phyloP scores from a whole-genome alignment of 2,329 filamentous ascomycete genomes.

The Diaporthe citrichinensis region DNA sequence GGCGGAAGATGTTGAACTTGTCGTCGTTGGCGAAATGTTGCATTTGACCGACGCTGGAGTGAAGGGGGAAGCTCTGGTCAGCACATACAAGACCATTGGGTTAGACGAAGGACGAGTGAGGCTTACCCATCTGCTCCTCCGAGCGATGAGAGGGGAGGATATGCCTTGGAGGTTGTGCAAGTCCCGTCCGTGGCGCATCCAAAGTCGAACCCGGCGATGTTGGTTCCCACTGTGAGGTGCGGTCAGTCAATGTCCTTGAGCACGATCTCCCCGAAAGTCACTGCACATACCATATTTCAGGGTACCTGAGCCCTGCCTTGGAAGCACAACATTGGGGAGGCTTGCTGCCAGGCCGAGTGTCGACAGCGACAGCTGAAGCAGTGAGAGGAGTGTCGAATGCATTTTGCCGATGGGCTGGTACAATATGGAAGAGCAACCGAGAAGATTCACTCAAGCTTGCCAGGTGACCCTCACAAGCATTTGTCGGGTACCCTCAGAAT shows the following conservation, averaged over 20 bases:
- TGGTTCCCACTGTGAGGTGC: constrained; percentile 50
- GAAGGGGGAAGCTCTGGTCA: background rate
- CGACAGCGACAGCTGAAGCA: constrained; percentile 18
- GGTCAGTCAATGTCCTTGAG: background rate
- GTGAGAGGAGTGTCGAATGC: background rate
- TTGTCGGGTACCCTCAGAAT: no score
- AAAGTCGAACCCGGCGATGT: constrained; percentile 64
- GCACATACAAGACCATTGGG: constrained; percentile 47
- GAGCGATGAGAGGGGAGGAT: background rate
- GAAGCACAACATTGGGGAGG: constrained; percentile 7
- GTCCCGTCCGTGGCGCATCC: constrained; percentile 59
- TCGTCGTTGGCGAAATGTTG: constrained; percentile 68
- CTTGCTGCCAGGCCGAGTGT: constrained; percentile 27
- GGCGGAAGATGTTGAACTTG: constrained; percentile 68
- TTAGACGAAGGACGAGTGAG: constrained; percentile 48
- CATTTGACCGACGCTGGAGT: constrained; percentile 61
- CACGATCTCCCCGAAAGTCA: background rate
- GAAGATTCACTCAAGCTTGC: background rate
- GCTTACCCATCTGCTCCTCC: constrained; percentile 42
- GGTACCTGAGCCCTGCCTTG: constrained; percentile 23
- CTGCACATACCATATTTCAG: background rate
- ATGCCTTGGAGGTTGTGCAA: constrained; percentile 51
- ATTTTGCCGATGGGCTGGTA: background rate
- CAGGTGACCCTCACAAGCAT: no score
- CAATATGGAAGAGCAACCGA: background rate